These are phyloP conservation scores for Penicillium waksmanii DNA, from an alignment of 495 filamentous ascomycete genomes.

Conservation along the genomic window DNA sequence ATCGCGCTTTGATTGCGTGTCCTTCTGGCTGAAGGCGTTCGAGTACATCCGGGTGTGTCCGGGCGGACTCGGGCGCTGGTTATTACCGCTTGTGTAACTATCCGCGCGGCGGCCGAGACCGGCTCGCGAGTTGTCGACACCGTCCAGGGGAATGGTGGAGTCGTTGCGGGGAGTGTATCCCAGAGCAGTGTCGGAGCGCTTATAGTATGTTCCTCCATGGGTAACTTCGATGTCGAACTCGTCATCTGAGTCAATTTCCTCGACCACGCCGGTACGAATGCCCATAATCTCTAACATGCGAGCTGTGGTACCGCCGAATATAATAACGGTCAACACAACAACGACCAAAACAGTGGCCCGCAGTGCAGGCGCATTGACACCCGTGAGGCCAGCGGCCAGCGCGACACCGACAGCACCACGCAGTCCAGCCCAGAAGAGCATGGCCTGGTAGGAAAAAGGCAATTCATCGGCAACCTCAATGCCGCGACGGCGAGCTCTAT, in stretches of 20 bases:
- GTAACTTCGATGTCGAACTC: slow-evolving; percentile 97
- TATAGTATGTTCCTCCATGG: slow-evolving; percentile 74
- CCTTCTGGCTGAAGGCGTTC: slow-evolving; percentile 58
- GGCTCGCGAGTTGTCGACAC: slow-evolving; percentile 43
- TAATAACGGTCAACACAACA: slow-evolving; percentile 96
- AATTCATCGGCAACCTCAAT: slow-evolving; percentile 84
- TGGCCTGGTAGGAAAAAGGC: slow-evolving; percentile 89
- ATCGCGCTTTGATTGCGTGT: slow-evolving; percentile 43
- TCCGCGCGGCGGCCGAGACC: slow-evolving; percentile 36
- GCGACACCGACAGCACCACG: slow-evolving; percentile 96
- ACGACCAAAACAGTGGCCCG: slow-evolving; percentile 94
- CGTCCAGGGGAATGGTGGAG: slow-evolving; percentile 58
- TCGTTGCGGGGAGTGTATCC: slow-evolving; percentile 73
- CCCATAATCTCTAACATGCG: slow-evolving; percentile 96
- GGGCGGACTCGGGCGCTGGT: slow-evolving; percentile 52
- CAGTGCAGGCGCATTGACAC: slow-evolving; percentile 74
- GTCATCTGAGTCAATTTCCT: slow-evolving; percentile 95
- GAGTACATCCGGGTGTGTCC: slow-evolving; percentile 57
- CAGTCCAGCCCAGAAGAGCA: slow-evolving; percentile 98
- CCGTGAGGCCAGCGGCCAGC: slow-evolving; percentile 83
- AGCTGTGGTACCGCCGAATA: slow-evolving; percentile 97
- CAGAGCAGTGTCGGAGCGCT: slow-evolving; percentile 68
- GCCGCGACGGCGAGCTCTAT: slow-evolving; percentile 79
- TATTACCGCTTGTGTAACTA: slow-evolving; percentile 61
- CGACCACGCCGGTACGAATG: slow-evolving; percentile 92